Evolutionary conservation across 164 flowering plant genomes (phyloP).

Genomic region (Aristolochia californica): DNA sequence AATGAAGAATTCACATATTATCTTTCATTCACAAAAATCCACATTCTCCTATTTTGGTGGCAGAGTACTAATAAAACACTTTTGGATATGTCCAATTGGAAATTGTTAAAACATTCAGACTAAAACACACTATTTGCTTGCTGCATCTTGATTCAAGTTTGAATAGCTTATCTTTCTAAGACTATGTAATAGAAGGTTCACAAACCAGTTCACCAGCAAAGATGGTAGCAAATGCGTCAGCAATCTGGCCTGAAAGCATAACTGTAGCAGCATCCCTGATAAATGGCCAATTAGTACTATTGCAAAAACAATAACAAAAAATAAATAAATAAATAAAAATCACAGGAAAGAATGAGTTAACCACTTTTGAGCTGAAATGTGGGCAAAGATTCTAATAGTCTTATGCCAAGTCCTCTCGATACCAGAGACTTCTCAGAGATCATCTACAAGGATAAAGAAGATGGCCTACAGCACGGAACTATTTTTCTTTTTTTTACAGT

Average conservation of each 20-base stretch:
- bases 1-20: neutral
- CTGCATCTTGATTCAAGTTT: neutral
- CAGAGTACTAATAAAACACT: neutral
- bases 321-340: neutral
- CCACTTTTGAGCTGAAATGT: neutral
- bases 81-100: neutral
- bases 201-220: conserved; percentile 89
- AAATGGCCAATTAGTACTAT: conserved; percentile 1
- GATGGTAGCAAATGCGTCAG: conserved; percentile 75
- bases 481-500: neutral
- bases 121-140: neutral
- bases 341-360: neutral
- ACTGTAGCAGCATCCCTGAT: conserved; percentile 70
- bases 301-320: neutral
- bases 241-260: conserved; percentile 88
- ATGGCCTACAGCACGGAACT: neutral
- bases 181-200: neutral
- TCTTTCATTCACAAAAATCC: too few species aligned
- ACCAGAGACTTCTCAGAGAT: neutral
- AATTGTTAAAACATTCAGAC: neutral
- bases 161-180: neutral
- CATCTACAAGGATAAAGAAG: neutral
- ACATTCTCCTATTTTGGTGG: neutral
- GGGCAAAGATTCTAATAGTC: neutral
- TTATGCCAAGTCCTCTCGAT: neutral